Evolutionary conservation across 345 rosid species (phyloP), one percentile per base, ranked within the genome.

Genomic region (Melastoma malabathricum): DNA sequence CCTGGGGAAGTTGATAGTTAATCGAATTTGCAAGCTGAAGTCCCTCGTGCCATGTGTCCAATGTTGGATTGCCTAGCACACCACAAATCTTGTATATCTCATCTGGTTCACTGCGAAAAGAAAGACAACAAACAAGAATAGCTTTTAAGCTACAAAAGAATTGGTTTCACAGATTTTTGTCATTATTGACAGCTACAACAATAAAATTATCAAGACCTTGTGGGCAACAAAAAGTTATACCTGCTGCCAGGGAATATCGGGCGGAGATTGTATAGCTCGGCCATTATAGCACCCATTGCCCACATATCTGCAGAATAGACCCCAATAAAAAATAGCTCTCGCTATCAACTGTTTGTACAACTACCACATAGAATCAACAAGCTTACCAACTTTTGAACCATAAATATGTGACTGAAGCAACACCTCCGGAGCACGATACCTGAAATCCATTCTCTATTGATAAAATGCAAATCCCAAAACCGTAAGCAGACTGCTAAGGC

Each of bases 351-450:
- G 25, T 22, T 2, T 4, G 25, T 22, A 22, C 25, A 22, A 22
- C 25, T 22, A 22, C 25, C 25, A 22, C 41, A 25, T 12, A 39
- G 44, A 6, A 9, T 43, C 34, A 43, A 14, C 22, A 19, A 22
- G 50, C 52, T 75, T 41, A 87, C 98, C 98, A 72, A 87, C 98
- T 87, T 92, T 80, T 41, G 84, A 73, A 47, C 72, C 57, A 69
- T 92, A 92, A 0, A 71, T 16, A 59, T 69, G 71, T 22, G 98
- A 80, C 64, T 84, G 98, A 62, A 92, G 95, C 55, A 92, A 71
- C 59, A 87, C 87, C 67, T 92, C 98, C 41, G 98, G 98, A n/a
- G 98, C 98, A 22, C 98, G 77, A 59, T 92, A 92, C 98, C 98
- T 90, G 68, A 16, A 15, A 16, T 34, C 15, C 44, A 51, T 15